Percentiles rank a stretch among this genome's conserved stretches.
Conservation (phyloP, 345 rosid genomes). For the Salix koriyanagi region DNA sequence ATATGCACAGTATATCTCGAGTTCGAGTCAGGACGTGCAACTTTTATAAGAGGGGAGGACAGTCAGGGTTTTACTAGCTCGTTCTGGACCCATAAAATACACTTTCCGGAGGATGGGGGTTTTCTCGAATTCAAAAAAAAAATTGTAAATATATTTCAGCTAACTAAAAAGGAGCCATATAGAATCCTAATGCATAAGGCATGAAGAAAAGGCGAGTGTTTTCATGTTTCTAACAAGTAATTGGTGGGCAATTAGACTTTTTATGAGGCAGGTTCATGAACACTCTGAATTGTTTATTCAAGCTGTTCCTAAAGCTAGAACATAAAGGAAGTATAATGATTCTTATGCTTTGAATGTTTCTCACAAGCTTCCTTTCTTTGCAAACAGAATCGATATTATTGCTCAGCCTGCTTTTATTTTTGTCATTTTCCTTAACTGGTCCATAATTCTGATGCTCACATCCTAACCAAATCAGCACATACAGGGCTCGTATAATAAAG, state of each 20-base stretch:
- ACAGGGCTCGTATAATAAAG: conserved; percentile 27
- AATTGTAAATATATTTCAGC: neutral
- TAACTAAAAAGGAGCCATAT: neutral
- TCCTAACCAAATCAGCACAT: neutral
- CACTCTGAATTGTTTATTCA: conserved; percentile 6
- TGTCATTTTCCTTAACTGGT: conserved; percentile 18
- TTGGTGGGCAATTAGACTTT: conserved; percentile 7
- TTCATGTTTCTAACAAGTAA: conserved; percentile 13
- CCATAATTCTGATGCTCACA: conserved; percentile 22
- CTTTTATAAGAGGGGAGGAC: too few species aligned
- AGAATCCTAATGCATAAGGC: neutral
- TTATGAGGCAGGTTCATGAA: conserved; percentile 27
- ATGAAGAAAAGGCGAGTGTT: neutral
- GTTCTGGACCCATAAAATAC: accelerated
- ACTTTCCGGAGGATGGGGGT: accelerated
- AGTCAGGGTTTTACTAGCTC: too few species aligned
- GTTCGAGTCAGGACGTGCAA: too few species aligned
- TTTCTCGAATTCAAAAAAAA: too few species aligned
- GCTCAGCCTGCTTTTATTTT: conserved; percentile 18
- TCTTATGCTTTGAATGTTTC: conserved; percentile 1
- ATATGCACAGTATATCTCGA: too few species aligned
- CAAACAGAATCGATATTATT: conserved; percentile 18
- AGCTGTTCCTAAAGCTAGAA: conserved; percentile 10
- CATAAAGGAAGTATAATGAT: conserved; percentile 8
- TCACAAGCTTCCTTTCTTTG: neutral